Base-by-base conservation (phyloP, 2,329 filamentous ascomycete species). In the Myriosclerotinia duriaeana region DNA sequence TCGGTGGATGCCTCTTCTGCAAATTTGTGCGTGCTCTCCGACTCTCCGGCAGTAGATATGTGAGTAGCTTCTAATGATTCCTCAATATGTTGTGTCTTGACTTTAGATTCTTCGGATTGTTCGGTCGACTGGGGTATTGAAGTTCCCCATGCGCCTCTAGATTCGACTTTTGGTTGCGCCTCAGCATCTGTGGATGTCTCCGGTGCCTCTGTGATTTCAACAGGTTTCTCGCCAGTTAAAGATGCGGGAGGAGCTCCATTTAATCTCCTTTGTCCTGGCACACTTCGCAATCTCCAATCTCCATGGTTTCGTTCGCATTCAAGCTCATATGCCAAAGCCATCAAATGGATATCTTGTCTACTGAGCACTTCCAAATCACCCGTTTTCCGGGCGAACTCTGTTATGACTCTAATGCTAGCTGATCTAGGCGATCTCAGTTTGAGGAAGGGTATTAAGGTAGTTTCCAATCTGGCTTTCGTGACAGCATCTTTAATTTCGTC, bases 301-400 rank as follows among this genome's bases (percentile, higher is more conserved):
- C 93, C 93, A n/a, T 88, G 87, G 76, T 96, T 96, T 67, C 89
- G 83, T 80, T 98, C 93, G 74, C 91, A 90, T 74, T 98, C 94
- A n/a, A 98, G 77, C 77, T 99, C 95, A 77, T 98, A 98, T 0
- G 92, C 90, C 66, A 99, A 81, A 11, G 94, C 95, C 74, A 98
- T 81, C 52, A 99, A 85, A 72, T 96, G 90, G 68, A 98, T 81
- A 87, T 99, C 95, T 1, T 93, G 90, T 75, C 85, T 87, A 79
- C 93, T 97, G 67, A 99, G 81, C 0, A 97, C 94, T 14, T 90
- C 86, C 69, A 93, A 83, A 77, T 99, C 95, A 65, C 95, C 95
- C 0, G 95, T 98, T 77, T 88, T 90, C 65, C 91, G 86, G 54
- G 95, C 91, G 80, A 98, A 98, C 67, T 91, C 90, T 59, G 87